These are phyloP conservation scores for Mychonastes homosphaera DNA, from an alignment of 139 green algal species.

Conservation along the genomic window DNA sequence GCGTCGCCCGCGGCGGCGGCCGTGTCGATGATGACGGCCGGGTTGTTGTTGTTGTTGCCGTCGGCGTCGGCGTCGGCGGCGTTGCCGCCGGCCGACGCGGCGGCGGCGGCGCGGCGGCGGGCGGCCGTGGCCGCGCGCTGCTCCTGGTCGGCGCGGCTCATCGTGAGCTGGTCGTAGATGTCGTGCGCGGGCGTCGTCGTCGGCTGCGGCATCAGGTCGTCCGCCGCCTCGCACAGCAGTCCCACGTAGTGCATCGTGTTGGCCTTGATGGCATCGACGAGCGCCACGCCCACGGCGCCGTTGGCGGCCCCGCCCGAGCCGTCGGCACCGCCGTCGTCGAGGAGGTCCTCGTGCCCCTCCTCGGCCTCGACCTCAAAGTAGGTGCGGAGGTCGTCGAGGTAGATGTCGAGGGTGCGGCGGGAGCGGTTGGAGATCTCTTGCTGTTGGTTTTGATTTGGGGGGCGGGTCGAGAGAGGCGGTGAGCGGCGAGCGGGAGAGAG, in stretches of 20 bases:
- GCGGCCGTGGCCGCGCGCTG: not conserved
- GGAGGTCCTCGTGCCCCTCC: not conserved
- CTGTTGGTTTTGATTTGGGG: conserved; percentile 36
- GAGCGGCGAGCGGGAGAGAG: not conserved
- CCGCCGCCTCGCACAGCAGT: conserved; percentile 71
- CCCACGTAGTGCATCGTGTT: conserved; percentile 73
- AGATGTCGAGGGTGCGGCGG: conserved; percentile 47
- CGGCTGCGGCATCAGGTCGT: conserved; percentile 57
- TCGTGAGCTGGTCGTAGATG: conserved; percentile 77
- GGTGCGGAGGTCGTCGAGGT: conserved; percentile 65
- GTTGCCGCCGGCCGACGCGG: not conserved
- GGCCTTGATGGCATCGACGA: conserved; percentile 45
- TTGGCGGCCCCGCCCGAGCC: not conserved
- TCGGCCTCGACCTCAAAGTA: conserved; percentile 1
- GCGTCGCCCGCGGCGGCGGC: not conserved
- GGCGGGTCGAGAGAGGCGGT: not conserved
- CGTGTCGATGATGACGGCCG: no score
- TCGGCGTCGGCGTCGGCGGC: conserved; percentile 2
- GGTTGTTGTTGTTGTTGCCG: no score
- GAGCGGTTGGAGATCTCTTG: conserved; percentile 83
- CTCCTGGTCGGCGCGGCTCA: no score
- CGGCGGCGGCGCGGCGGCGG: not conserved
- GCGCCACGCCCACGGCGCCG: not conserved
- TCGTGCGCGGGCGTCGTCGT: conserved; percentile 43
- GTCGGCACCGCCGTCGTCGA: not conserved